Percentiles rank a stretch among this genome's conserved stretches.
These are phyloP conservation scores for Dryas integrifolia DNA, from an alignment of 331 rosid species.

Conservation along the genomic window DNA sequence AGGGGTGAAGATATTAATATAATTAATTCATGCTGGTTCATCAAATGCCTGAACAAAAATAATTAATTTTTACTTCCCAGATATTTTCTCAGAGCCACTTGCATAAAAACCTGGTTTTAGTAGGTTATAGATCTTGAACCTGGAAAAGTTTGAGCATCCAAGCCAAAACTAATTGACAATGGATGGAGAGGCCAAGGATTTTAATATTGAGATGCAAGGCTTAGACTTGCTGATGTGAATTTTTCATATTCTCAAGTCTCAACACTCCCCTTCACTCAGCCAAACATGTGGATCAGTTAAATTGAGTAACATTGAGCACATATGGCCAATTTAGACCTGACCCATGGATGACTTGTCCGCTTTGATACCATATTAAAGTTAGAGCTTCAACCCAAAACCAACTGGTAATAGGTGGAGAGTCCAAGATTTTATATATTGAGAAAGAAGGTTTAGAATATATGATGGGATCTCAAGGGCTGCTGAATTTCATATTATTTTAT, in stretches of 20 bases:
- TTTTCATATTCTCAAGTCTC: neutral
- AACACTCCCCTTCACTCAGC: neutral
- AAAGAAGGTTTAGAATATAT: neutral
- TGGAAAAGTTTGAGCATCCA: neutral
- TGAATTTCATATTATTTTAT: neutral
- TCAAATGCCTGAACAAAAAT: neutral
- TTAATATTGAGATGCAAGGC: neutral
- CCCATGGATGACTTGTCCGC: neutral
- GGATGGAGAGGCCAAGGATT: neutral
- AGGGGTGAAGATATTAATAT: neutral
- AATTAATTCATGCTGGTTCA: neutral
- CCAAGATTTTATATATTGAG: neutral
- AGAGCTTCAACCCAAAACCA: neutral
- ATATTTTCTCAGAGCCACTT: neutral
- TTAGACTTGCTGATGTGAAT: neutral
- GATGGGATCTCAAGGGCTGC: neutral
- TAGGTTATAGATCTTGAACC: neutral
- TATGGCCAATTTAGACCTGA: neutral
- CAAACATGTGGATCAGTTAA: neutral
- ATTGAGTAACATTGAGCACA: neutral
- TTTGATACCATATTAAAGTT: neutral
- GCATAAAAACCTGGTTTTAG: neutral
- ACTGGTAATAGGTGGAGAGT: neutral
- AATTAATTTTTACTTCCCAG: neutral
- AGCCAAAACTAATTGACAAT: neutral